Percentiles rank a stretch among this genome's conserved stretches.
These are phyloP conservation scores for Trametes maxima DNA, from an alignment of 768 basidiomycete genomes.

Conservation along the genomic window DNA sequence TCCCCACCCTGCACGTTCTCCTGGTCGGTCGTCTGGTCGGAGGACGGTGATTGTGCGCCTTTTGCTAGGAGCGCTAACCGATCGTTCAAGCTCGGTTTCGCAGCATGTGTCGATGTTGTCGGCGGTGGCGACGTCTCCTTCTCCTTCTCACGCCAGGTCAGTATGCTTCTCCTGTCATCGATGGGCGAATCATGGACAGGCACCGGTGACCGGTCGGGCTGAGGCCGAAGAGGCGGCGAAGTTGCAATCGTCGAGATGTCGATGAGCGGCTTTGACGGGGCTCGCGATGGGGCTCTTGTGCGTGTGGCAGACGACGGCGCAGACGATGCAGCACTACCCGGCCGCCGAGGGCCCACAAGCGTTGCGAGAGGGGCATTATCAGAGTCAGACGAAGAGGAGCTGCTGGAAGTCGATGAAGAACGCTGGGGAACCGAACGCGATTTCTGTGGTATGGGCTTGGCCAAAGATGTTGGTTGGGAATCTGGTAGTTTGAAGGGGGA, in stretches of 20 bases:
- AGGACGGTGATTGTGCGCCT: conserved; percentile 19
- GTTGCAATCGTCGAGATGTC: conserved; percentile 33
- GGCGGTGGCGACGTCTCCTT: conserved; percentile 13
- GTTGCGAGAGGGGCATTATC: conserved; percentile 66
- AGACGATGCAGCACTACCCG: conserved; percentile 58
- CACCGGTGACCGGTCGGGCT: conserved; percentile 16
- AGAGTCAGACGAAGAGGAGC: conserved; percentile 45
- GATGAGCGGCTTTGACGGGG: conserved; percentile 47
- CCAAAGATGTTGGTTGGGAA: not conserved
- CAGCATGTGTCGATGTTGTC: conserved; percentile 18
- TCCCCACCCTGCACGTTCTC: conserved; percentile 14
- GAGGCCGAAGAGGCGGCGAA: conserved; percentile 17
- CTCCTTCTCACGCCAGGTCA: conserved; percentile 15
- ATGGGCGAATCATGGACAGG: conserved; percentile 21
- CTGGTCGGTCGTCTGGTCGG: conserved; percentile 7
- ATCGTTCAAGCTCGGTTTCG: conserved; percentile 32
- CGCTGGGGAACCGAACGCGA: not conserved
- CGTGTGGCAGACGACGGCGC: conserved; percentile 29
- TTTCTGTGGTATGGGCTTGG: conserved; percentile 4
- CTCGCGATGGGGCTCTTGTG: conserved; percentile 29
- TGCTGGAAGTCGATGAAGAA: conserved; percentile 27
- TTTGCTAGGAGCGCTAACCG: conserved; percentile 31
- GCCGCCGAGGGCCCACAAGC: conserved; percentile 62
- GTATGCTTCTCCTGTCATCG: conserved; percentile 12
- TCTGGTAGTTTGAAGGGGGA: not conserved